Percentiles rank a stretch among this genome's conserved stretches.
Conservation (phyloP, 345 rosid species). For the Triadica sebifera region DNA sequence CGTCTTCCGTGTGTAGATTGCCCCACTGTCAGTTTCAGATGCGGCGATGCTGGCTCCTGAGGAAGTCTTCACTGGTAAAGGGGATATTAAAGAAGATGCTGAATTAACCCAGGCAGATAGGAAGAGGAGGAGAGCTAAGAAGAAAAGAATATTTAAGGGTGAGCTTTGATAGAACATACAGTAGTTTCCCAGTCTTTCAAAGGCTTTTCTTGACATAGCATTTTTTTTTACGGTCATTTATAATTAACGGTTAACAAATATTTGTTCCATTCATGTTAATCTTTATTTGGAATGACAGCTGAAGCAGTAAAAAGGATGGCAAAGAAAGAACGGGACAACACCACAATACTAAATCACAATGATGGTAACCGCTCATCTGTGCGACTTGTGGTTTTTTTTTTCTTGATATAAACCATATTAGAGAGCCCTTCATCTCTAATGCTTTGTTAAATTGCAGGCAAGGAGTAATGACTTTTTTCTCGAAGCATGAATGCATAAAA, state of each 20-base stretch:
- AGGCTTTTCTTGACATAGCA: no score
- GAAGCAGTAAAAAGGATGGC: slow-evolving; percentile 48
- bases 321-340: slow-evolving; percentile 41
- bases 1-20: slow-evolving; percentile 52
- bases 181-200: no score
- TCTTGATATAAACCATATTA: neutral
- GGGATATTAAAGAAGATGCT: slow-evolving; percentile 76
- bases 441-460: slow-evolving; percentile 38
- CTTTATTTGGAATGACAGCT: slow-evolving; percentile 39
- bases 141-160: slow-evolving; percentile 89
- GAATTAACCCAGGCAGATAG: slow-evolving; percentile 81
- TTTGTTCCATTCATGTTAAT: slow-evolving; percentile 12
- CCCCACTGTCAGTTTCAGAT: slow-evolving; percentile 90
- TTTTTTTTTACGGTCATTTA: neutral
- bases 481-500: neutral
- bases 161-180: slow-evolving; percentile 17
- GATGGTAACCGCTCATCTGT: slow-evolving; percentile 37
- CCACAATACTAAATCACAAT: slow-evolving; percentile 15
- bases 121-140: slow-evolving; percentile 96
- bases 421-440: neutral
- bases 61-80: slow-evolving; percentile 82
- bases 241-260: neutral
- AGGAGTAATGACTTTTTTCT: slow-evolving; percentile 15
- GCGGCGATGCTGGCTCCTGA: slow-evolving; percentile 99
- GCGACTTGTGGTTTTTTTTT: slow-evolving; percentile 9